A percentile compares a stretch with the other conserved stretches of the same genome.
phyloP scores from a whole-genome alignment of 2,329 filamentous ascomycete species.

The Fusarium multiceps region DNA sequence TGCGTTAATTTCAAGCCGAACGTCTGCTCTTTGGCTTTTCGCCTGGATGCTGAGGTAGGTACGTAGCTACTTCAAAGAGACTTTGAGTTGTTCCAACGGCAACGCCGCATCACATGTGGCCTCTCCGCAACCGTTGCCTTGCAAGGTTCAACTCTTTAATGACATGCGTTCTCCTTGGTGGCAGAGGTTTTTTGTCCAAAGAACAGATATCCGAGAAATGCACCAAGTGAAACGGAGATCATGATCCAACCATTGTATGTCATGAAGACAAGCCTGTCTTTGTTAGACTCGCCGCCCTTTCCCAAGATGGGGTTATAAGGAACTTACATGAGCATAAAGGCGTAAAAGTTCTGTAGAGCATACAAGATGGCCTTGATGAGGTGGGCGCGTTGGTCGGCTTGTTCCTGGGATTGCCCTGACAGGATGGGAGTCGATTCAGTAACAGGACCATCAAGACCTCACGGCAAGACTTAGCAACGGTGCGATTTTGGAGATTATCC shows the following conservation, averaged over 20 bases:
- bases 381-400: constrained; percentile 74
- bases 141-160: neutral
- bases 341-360: constrained; percentile 95
- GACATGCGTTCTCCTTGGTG: constrained; percentile 80
- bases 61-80: neutral
- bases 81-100: neutral
- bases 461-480: constrained; percentile 49
- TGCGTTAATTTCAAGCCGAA: neutral
- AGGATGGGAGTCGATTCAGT: constrained; percentile 73
- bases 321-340: constrained; percentile 98
- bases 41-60: neutral
- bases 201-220: constrained; percentile 85
- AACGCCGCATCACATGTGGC: neutral
- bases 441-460: constrained; percentile 56
- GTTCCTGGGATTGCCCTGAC: constrained; percentile 77
- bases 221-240: constrained; percentile 88
- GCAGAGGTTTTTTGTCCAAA: constrained; percentile 79
- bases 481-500: constrained; percentile 24
- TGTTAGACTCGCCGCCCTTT: neutral
- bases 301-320: neutral
- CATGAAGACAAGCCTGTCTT: constrained; percentile 94
- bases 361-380: constrained; percentile 86
- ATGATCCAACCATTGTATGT: constrained; percentile 99
- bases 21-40: neutral
- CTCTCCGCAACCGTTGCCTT: neutral